Conservation (phyloP, 192 early-diverging fungal species). For the Coemansia sp. region DNA sequence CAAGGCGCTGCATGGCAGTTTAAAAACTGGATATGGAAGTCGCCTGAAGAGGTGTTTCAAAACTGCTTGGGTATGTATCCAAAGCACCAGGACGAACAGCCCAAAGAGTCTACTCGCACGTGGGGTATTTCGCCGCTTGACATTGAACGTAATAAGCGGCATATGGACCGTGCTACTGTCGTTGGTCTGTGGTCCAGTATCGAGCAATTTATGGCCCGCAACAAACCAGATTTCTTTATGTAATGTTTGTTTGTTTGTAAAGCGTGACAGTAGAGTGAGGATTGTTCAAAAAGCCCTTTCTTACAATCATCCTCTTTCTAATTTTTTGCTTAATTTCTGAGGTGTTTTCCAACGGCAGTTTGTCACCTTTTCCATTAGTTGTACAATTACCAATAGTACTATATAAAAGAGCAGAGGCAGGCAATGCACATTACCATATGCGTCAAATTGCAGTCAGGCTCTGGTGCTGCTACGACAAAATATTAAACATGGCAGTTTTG, state of each 20-base stretch:
- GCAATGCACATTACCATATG: too few relatives aligned
- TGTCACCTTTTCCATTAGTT: too few relatives aligned
- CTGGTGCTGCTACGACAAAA: too few relatives aligned
- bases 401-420: too few relatives aligned
- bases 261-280: too few relatives aligned
- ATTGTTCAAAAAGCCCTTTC: too few relatives aligned
- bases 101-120: constrained; percentile 27
- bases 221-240: constrained; percentile 34
- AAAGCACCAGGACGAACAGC: constrained; percentile 49
- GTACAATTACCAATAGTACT: too few relatives aligned
- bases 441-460: too few relatives aligned
- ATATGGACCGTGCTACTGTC: constrained; percentile 49
- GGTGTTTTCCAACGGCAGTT: too few relatives aligned
- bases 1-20: constrained; percentile 94
- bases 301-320: too few relatives aligned
- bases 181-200: constrained; percentile 41
- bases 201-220: constrained; percentile 39
- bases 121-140: constrained; percentile 39
- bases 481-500: too few relatives aligned
- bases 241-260: not conserved
- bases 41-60: constrained; percentile 81
- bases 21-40: constrained; percentile 83
- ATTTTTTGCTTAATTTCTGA: too few relatives aligned
- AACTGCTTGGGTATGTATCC: constrained; percentile 67
- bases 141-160: constrained; percentile 49